Evolutionary conservation across 495 filamentous ascomycete genomes (phyloP).

Genomic region (Penicillium dipodomyicola): DNA sequence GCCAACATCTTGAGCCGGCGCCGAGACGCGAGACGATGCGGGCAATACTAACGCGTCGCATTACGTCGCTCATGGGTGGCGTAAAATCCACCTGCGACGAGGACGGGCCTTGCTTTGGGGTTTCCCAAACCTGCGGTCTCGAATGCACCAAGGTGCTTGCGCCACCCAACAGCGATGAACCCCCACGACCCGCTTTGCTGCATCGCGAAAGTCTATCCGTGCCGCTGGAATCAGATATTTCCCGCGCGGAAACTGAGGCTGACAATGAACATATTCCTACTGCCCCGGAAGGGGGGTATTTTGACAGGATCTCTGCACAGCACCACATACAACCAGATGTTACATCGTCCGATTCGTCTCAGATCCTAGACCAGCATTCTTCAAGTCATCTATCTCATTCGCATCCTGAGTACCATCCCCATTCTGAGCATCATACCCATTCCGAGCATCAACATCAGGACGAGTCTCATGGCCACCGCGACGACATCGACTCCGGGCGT

Average conservation of each 20-base stretch:
- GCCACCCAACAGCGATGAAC: conserved; percentile 14
- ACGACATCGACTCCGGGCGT: conserved; percentile 28
- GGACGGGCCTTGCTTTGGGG: conserved; percentile 76
- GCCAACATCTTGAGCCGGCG: background rate
- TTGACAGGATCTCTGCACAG: conserved; percentile 15
- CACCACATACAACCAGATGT: conserved; percentile 12
- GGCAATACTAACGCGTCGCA: conserved; percentile 41
- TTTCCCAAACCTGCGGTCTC: conserved; percentile 78
- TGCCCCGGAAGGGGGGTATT: conserved; percentile 16
- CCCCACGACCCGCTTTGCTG: conserved; percentile 7
- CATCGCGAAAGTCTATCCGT: conserved; percentile 20
- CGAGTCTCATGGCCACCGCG: conserved; percentile 14
- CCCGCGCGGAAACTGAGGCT: conserved; percentile 2
- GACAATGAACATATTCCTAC: conserved; percentile 5
- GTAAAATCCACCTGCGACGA: conserved; percentile 69
- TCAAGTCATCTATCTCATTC: conserved; percentile 1
- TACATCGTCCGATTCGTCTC: conserved; percentile 19
- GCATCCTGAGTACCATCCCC: conserved; percentile 5
- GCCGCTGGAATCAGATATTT: conserved; percentile 11
- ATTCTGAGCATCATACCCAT: conserved; percentile 7
- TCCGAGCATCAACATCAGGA: conserved; percentile 12
- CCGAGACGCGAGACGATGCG: conserved; percentile 38
- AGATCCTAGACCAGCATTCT: background rate
- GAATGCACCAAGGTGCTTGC: conserved; percentile 59
- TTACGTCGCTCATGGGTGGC: conserved; percentile 65